Base-by-base conservation (phyloP, 768 basidiomycete genomes). In the Butyriboletus loyo region DNA sequence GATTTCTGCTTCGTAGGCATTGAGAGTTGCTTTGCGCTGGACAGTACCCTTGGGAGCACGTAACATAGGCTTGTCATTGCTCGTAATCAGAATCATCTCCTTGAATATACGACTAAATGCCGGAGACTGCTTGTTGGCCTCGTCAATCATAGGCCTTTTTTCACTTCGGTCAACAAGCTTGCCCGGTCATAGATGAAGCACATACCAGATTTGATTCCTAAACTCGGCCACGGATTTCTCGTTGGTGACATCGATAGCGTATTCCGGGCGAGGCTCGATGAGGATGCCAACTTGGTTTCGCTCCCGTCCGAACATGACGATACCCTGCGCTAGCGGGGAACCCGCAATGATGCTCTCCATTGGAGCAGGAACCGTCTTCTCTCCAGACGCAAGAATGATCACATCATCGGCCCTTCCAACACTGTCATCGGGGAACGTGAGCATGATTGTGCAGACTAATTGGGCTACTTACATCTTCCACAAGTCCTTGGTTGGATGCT, bases 71-170 rank as follows among this genome's bases (percentile, higher is more conserved):
- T 77, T 78, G 1, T 61, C 65, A 15, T 67, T 38, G 3, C 62
- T 60, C 1, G 78, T 67, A 10, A 81, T 58, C n/a, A 81, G 34
- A 40, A 83, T 79, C 79, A 82, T 76, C 58, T 82, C 77, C 62
- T 78, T 78, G 63, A 75, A 78, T 7, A 79, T 70, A 7, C 73
- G 67, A 49, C 75, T 76, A 53, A 74, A 77, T 0, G 72, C 65
- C 0, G 78, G 78, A 0, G 76, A 68, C 2, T 56, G 52, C 10
- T 57, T 62, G 41, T 79, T 80, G 1, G 77, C 78, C 36, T 77
- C 72, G n/a, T 77, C 76, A 1, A 80, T 71, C 19, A 56, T 45
- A 0, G 73, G 67, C 72, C 75, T 77, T 35, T 34, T 10, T 13
- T 35, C 7, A 7, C 17, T 13, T 39, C 11, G 19, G 41, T 49